A percentile compares a stretch with the other conserved stretches of the same genome.
Evolutionary conservation across 1,284 basidiomycete species (phyloP).

Genomic region (Meira nashicola): DNA sequence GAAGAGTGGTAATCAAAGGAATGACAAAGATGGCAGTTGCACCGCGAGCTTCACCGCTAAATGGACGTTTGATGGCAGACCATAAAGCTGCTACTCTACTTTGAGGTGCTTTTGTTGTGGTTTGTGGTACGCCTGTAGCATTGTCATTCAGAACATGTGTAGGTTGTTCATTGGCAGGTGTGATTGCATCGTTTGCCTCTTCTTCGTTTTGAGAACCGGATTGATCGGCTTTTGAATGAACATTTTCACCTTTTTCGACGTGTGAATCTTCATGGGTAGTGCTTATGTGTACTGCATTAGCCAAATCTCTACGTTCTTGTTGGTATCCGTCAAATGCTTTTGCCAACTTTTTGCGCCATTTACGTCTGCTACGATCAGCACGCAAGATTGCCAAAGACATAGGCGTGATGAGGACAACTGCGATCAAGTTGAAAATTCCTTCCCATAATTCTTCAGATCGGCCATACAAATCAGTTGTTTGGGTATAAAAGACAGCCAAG

Average conservation of each 20-base stretch:
- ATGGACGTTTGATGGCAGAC: slow-evolving; percentile 1
- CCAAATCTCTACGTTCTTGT: neutral
- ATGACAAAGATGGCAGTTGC: slow-evolving; percentile 40
- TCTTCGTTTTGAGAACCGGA: neutral
- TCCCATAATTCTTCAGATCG: slow-evolving; percentile 52
- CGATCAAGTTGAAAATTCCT: slow-evolving; percentile 48
- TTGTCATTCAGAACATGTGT: neutral
- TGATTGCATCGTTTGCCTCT: neutral
- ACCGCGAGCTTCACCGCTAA: slow-evolving; percentile 9
- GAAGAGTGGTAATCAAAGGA: slow-evolving; percentile 46
- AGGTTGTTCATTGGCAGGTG: neutral
- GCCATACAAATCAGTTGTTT: slow-evolving; percentile 59
- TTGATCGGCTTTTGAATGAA: neutral
- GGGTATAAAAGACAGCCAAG: slow-evolving; percentile 52
- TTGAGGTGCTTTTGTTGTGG: neutral
- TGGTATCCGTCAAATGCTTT: slow-evolving; percentile 24
- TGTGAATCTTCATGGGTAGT: neutral
- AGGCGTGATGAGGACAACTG: slow-evolving; percentile 46
- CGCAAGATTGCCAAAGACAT: slow-evolving; percentile 49
- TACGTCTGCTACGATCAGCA: slow-evolving; percentile 38
- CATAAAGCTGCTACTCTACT: neutral
- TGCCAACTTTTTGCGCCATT: slow-evolving; percentile 45
- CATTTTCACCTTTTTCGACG: neutral
- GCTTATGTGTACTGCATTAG: neutral
- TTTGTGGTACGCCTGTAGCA: neutral